phyloP scores from a whole-genome alignment of 805 yeast species.

The Kodamaea kakaduensis region DNA sequence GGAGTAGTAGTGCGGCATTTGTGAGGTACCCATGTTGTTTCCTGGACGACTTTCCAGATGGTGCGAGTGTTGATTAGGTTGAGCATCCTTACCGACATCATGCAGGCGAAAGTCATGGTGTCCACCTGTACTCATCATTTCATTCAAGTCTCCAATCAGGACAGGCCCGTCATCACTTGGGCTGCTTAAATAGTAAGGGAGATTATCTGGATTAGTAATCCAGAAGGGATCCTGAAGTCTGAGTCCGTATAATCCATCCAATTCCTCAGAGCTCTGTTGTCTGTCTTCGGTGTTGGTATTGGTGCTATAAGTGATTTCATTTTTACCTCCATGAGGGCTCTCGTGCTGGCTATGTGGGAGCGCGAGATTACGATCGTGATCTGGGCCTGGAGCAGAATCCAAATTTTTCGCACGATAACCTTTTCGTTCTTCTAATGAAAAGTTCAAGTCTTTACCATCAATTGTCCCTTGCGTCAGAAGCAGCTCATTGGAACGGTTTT shows the following conservation, averaged over 20 bases:
- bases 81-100: background rate
- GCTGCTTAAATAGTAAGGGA: constrained; percentile 30
- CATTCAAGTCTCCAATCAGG: constrained; percentile 3
- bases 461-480: background rate
- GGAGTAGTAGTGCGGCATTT: background rate
- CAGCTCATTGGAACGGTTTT: background rate
- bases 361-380: too few species aligned
- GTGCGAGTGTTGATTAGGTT: background rate
- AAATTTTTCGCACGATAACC: too few species aligned
- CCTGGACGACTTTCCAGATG: background rate
- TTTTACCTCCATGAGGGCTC: too few species aligned
- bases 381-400: too few species aligned
- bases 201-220: constrained; percentile 46
- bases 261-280: constrained; percentile 10
- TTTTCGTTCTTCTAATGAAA: too few species aligned
- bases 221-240: constrained; percentile 48
- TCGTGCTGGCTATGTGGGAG: too few species aligned
- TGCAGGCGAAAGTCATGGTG: background rate
- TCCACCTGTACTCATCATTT: background rate
- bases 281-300: background rate
- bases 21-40: background rate
- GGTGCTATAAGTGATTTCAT: background rate
- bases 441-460: too few species aligned
- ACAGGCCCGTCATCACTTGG: constrained; percentile 23
- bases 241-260: constrained; percentile 40